These are phyloP conservation scores for Haematococcus sp. DNA, from an alignment of 139 green algal species.

Conservation along the genomic window DNA sequence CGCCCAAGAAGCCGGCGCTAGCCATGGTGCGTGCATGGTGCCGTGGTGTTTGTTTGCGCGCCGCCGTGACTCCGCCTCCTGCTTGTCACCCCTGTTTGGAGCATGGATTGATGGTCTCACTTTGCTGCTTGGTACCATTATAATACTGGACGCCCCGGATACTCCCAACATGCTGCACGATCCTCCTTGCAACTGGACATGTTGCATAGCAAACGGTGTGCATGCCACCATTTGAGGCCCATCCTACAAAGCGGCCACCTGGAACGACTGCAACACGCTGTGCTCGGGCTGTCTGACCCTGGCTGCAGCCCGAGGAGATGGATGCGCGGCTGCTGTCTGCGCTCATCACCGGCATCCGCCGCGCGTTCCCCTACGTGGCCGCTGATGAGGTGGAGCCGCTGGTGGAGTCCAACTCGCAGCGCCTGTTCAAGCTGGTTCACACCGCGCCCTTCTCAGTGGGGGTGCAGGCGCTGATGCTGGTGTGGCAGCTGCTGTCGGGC, in stretches of 20 bases:
- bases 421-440: slow-evolving; percentile 90
- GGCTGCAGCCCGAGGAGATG: slow-evolving; percentile 40
- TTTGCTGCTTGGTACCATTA: too few species aligned
- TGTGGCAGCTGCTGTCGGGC: slow-evolving; percentile 76
- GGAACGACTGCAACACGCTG: not conserved
- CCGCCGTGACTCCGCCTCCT: too few species aligned
- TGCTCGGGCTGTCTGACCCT: not conserved
- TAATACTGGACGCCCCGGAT: too few species aligned
- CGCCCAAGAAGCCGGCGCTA: slow-evolving; percentile 4
- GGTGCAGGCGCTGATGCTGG: slow-evolving; percentile 84
- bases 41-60: too few species aligned
- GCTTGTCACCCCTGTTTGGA: too few species aligned
- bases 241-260: too few species aligned
- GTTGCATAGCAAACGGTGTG: too few species aligned
- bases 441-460: slow-evolving; percentile 74
- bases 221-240: too few species aligned
- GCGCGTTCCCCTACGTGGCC: slow-evolving; percentile 90
- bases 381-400: slow-evolving; percentile 38
- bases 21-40: slow-evolving; percentile 13
- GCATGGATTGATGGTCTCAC: too few species aligned
- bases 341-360: slow-evolving; percentile 84
- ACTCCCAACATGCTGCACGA: too few species aligned
- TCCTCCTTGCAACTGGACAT: too few species aligned
- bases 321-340: slow-evolving; percentile 74
- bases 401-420: slow-evolving; percentile 43